A percentile compares a stretch with the other conserved stretches of the same genome.
Conservation (phyloP, 805 yeast genomes). For the Yamadazyma insecticola region DNA sequence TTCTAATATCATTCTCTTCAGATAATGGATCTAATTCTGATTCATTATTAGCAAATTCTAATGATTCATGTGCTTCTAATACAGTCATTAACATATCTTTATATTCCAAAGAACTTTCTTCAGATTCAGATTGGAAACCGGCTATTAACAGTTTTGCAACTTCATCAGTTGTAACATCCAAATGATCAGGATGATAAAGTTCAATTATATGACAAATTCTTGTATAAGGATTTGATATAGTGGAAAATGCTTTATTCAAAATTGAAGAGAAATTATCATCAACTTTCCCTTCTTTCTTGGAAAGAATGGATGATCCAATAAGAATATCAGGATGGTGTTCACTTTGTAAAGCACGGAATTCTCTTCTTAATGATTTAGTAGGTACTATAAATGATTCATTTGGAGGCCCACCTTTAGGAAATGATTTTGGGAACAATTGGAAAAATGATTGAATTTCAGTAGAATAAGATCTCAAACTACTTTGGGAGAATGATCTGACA, state of each 20-base stretch:
- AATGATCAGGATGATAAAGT: slow-evolving; percentile 30
- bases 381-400: slow-evolving; percentile 56
- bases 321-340: slow-evolving; percentile 76
- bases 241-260: slow-evolving; percentile 74
- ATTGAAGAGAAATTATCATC: slow-evolving; percentile 42
- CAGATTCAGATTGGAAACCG: slow-evolving; percentile 30
- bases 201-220: slow-evolving; percentile 43
- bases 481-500: too few relatives aligned
- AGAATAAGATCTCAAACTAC: too few relatives aligned
- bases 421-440: slow-evolving; percentile 68
- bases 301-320: slow-evolving; percentile 19
- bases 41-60: slow-evolving; percentile 61
- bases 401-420: slow-evolving; percentile 64
- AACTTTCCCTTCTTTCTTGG: slow-evolving; percentile 3
- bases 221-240: slow-evolving; percentile 62
- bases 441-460: slow-evolving; percentile 45
- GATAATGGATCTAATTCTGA: slow-evolving; percentile 52
- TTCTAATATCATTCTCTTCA: slow-evolving; percentile 53
- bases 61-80: slow-evolving; percentile 77
- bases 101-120: slow-evolving; percentile 32
- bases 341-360: slow-evolving; percentile 70
- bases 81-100: slow-evolving; percentile 67
- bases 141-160: slow-evolving; percentile 38
- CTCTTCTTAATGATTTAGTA: slow-evolving; percentile 55
- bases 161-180: slow-evolving; percentile 60